These are phyloP conservation scores for Arthrinium phaeospermum DNA, from an alignment of 2,329 filamentous ascomycete species.

Conservation along the genomic window DNA sequence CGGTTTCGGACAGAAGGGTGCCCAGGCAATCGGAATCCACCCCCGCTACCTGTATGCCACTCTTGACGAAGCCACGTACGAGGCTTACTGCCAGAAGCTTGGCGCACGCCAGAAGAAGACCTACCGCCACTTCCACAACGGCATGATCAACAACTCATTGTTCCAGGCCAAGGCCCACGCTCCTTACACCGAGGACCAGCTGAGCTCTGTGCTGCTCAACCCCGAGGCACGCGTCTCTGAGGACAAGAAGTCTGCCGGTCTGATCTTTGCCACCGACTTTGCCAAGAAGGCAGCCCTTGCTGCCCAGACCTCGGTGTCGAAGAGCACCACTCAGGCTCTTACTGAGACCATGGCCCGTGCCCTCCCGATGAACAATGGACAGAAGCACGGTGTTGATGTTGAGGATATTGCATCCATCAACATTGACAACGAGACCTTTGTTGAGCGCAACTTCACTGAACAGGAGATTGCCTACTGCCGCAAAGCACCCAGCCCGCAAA, in stretches of 20 bases:
- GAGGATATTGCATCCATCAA: conserved; percentile 89
- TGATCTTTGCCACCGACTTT: conserved; percentile 74
- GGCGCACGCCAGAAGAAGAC: conserved; percentile 96
- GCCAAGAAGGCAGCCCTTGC: conserved; percentile 65
- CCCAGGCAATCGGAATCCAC: conserved; percentile 95
- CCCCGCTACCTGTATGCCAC: conserved; percentile 91
- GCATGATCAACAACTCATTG: conserved; percentile 95
- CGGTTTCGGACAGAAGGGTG: conserved; percentile 98
- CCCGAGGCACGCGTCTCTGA: conserved; percentile 83
- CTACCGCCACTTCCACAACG: conserved; percentile 98
- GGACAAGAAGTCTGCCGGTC: conserved; percentile 85
- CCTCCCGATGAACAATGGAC: conserved; percentile 57
- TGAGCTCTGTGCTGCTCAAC: conserved; percentile 89
- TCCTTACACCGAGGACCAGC: conserved; percentile 88
- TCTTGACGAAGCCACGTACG: conserved; percentile 85
- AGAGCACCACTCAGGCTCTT: conserved; percentile 71
- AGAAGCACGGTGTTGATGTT: conserved; percentile 91
- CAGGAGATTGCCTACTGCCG: conserved; percentile 87
- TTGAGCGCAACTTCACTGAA: conserved; percentile 91
- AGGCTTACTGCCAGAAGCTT: conserved; percentile 85
- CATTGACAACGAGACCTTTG: conserved; percentile 90
- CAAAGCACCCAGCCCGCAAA: conserved; percentile 78
- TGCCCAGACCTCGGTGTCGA: conserved; percentile 51
- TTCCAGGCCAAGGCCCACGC: conserved; percentile 94
- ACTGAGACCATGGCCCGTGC: conserved; percentile 77